phyloP scores from a whole-genome alignment of 1,284 basidiomycete species.

The Ganoderma sinense region DNA sequence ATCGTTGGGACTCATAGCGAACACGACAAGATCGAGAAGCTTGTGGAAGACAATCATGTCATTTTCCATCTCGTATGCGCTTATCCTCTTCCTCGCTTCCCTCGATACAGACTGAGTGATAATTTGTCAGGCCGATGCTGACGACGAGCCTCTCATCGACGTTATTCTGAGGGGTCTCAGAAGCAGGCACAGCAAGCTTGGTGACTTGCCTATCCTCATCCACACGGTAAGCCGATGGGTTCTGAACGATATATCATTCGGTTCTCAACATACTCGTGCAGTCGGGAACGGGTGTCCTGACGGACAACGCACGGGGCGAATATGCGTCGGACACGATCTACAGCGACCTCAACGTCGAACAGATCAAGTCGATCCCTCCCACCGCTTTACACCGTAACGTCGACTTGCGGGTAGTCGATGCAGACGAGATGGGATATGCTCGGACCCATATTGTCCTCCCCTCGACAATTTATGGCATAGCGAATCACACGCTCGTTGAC shows the following conservation, averaged over 20 bases:
- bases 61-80: conserved; percentile 36
- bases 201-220: conserved; percentile 53
- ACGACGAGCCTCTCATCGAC: conserved; percentile 47
- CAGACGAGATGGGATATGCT: conserved; percentile 46
- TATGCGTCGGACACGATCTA: conserved; percentile 41
- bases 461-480: conserved; percentile 49
- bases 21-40: conserved; percentile 32
- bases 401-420: conserved; percentile 42
- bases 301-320: conserved; percentile 43
- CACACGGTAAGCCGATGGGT: conserved; percentile 51
- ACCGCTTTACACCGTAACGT: conserved; percentile 45
- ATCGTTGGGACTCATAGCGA: conserved; percentile 36
- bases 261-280: conserved; percentile 25
- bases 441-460: conserved; percentile 49
- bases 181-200: conserved; percentile 49
- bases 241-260: neutral
- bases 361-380: conserved; percentile 43
- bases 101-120: neutral
- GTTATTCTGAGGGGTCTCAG: conserved; percentile 55
- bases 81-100: conserved; percentile 35
- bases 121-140: conserved; percentile 47
- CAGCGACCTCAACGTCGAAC: conserved; percentile 44
- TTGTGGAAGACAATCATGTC: conserved; percentile 35
- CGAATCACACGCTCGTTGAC: conserved; percentile 44
- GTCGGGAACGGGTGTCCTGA: conserved; percentile 52